A percentile compares a stretch with the other conserved stretches of the same genome.
These are phyloP conservation scores for Kuraishia floccosa DNA, from an alignment of 805 yeast genomes.

Conservation along the genomic window DNA sequence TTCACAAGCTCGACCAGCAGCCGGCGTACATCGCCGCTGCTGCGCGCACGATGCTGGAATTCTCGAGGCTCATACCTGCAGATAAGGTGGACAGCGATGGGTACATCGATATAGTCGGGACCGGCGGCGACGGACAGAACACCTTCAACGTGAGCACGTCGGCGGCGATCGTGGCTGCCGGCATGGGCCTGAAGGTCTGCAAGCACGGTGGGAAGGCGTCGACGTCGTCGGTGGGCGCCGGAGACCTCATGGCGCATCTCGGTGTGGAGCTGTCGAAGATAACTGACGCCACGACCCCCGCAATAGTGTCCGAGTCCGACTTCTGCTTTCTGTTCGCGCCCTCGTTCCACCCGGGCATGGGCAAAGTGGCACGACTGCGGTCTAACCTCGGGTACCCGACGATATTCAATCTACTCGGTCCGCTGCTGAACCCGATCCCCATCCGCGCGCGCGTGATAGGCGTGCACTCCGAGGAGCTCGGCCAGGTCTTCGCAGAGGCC, in stretches of 20 bases:
- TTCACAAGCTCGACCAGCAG: slow-evolving; percentile 67
- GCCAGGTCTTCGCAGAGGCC: slow-evolving; percentile 77
- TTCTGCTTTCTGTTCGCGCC: slow-evolving; percentile 85
- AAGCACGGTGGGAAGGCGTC: slow-evolving; percentile 98
- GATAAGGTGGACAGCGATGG: slow-evolving; percentile 33
- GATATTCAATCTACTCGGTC: slow-evolving; percentile 90
- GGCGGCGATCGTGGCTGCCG: slow-evolving; percentile 89
- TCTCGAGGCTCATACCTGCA: slow-evolving; percentile 43
- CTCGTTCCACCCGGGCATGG: slow-evolving; percentile 89
- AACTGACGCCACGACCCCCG: slow-evolving; percentile 48
- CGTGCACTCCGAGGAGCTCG: slow-evolving; percentile 71
- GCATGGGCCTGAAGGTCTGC: slow-evolving; percentile 70
- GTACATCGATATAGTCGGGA: slow-evolving; percentile 87
- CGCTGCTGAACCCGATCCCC: slow-evolving; percentile 85
- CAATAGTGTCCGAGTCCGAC: slow-evolving; percentile 33
- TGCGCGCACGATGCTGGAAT: slow-evolving; percentile 59
- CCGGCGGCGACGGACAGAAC: slow-evolving; percentile 98
- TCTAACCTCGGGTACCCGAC: slow-evolving; percentile 80
- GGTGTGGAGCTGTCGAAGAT: slow-evolving; percentile 78
- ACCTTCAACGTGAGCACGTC: slow-evolving; percentile 96
- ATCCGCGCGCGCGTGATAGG: slow-evolving; percentile 76
- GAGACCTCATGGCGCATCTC: slow-evolving; percentile 71
- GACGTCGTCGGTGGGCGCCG: slow-evolving; percentile 88
- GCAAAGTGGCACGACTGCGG: slow-evolving; percentile 68
- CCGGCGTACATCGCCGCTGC: slow-evolving; percentile 83